Percentiles rank a stretch among this genome's conserved stretches.
These are phyloP conservation scores for Colletotrichum eremochloae DNA, from an alignment of 2,329 filamentous ascomycete genomes.

Conservation along the genomic window DNA sequence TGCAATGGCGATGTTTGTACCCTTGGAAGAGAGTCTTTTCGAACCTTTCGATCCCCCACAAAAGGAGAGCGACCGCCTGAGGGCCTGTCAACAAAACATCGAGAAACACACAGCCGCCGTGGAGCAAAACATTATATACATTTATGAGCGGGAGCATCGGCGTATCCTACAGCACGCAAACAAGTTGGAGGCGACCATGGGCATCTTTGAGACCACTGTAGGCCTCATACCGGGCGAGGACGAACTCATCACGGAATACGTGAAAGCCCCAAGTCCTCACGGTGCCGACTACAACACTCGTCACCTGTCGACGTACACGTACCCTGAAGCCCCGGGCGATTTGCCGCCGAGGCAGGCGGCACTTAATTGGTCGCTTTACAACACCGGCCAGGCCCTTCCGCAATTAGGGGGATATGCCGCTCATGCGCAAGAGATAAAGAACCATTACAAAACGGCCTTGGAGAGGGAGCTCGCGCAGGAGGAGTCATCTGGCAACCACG, in stretches of 20 bases:
- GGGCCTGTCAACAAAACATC: conserved; percentile 48
- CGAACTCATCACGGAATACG: conserved; percentile 20
- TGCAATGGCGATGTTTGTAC: conserved; percentile 50
- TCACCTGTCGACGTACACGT: conserved; percentile 19
- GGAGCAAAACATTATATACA: conserved; percentile 49
- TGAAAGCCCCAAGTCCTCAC: conserved; percentile 19
- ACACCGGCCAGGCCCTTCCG: conserved; percentile 41
- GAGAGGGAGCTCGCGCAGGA: conserved; percentile 45
- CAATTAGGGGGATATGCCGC: conserved; percentile 44
- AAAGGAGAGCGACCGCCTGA: conserved; percentile 48
- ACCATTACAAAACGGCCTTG: conserved; percentile 41
- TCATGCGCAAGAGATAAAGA: conserved; percentile 45
- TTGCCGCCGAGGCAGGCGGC: conserved; percentile 22
- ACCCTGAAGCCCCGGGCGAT: conserved; percentile 11
- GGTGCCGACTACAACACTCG: conserved; percentile 24
- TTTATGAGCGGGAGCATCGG: conserved; percentile 52
- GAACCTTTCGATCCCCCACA: conserved; percentile 46
- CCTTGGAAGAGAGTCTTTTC: conserved; percentile 49
- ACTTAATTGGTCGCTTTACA: conserved; percentile 42
- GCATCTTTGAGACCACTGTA: conserved; percentile 11
- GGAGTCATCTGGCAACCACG: neutral
- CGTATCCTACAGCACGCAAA: conserved; percentile 48
- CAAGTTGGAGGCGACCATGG: conserved; percentile 20
- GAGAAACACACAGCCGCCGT: conserved; percentile 50
- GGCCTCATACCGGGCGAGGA: conserved; percentile 19